These are phyloP conservation scores for Paramecium tetraurelia DNA, from an alignment of 73 alveolate species.

Conservation along the genomic window DNA sequence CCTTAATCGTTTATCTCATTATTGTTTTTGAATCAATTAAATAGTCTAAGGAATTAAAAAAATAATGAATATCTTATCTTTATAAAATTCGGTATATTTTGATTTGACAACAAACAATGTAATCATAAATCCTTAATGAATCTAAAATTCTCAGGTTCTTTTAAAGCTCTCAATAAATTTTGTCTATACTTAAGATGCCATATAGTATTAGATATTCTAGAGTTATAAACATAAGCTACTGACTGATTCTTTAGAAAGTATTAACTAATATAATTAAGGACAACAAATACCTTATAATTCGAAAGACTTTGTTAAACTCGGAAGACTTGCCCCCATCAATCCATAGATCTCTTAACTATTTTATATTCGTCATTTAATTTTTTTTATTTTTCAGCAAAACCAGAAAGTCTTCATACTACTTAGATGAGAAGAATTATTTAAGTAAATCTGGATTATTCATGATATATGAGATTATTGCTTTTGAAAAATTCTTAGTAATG, in stretches of 20 bases:
- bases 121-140: constrained; percentile 29
- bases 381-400: background rate
- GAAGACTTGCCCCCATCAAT: background rate
- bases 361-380: background rate
- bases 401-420: background rate
- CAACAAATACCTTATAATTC: constrained; percentile 24
- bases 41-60: background rate
- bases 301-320: constrained; percentile 20
- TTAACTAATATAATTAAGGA: background rate
- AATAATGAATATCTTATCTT: background rate
- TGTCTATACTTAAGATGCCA: constrained; percentile 44
- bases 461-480: constrained; percentile 54
- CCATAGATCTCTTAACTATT: constrained; percentile 34
- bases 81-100: background rate
- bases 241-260: background rate
- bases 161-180: background rate
- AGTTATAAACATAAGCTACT: constrained; percentile 15
- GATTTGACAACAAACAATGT: background rate
- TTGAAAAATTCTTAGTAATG: constrained; percentile 54
- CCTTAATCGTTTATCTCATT: constrained; percentile 32
- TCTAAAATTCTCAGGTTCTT: constrained; percentile 31
- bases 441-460: constrained; percentile 31
- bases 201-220: constrained; percentile 21
- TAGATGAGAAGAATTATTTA: background rate
- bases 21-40: background rate